Evolutionary conservation across 441 rosid species (phyloP).

Genomic region (Jatropha multifida): DNA sequence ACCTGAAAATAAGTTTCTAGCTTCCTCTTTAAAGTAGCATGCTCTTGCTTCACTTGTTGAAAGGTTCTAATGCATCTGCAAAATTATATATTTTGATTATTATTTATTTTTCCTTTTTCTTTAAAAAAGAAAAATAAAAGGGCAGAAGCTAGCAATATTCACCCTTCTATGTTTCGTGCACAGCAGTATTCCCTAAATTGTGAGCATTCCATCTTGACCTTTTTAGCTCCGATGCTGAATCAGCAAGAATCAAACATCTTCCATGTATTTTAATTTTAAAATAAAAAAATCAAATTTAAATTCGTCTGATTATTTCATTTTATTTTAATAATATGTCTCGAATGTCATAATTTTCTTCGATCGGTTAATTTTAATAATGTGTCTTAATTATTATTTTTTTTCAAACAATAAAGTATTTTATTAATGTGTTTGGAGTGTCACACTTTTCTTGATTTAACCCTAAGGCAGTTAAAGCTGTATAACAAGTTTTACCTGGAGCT

Average conservation of each 20-base stretch:
- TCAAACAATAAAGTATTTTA: no score
- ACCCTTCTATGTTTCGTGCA: conserved; percentile 55
- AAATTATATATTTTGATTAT: neutral
- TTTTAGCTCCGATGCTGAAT: conserved; percentile 61
- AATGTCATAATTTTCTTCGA: no score
- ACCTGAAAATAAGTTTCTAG: conserved; percentile 60
- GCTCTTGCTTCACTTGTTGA: conserved; percentile 53
- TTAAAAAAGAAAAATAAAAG: neutral
- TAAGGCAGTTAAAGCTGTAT: no score
- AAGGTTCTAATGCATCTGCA: conserved; percentile 50
- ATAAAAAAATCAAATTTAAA: neutral
- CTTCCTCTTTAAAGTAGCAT: conserved; percentile 43
- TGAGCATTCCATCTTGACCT: conserved; percentile 47
- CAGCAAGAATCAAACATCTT: neutral
- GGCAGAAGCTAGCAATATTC: neutral
- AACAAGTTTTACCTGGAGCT: conserved; percentile 46
- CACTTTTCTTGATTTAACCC: no score
- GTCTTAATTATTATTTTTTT: no score
- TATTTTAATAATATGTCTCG: no score
- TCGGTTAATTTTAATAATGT: no score
- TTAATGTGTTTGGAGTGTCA: no score
- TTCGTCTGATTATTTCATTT: no score
- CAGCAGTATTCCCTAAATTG: conserved; percentile 45
- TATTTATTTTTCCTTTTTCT: no score
- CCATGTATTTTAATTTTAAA: no score